Percentiles rank a stretch among this genome's conserved stretches.
phyloP scores from a whole-genome alignment of 164 flowering plant genomes.

The Aristolochia contorta region DNA sequence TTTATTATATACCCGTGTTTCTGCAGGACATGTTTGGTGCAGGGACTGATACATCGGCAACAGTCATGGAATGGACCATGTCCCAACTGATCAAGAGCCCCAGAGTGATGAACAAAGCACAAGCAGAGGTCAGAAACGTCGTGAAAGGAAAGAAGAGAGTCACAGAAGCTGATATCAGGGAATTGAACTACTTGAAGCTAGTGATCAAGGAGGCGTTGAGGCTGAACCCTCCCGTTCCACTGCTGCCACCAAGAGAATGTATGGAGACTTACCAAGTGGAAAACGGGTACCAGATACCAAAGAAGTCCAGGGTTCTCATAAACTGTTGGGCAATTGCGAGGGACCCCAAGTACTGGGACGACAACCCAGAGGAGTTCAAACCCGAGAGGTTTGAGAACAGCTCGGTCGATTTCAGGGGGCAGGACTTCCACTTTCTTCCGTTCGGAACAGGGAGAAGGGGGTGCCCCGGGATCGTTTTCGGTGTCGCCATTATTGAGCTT shows the following conservation, averaged over 20 bases:
- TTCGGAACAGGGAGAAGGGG: constrained; percentile 10
- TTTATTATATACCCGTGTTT: too few species aligned
- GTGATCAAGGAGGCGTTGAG: constrained; percentile 25
- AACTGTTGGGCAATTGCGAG: constrained; percentile 23
- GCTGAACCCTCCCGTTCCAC: constrained; percentile 33
- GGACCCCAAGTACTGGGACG: constrained; percentile 29
- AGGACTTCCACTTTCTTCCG: constrained; percentile 24
- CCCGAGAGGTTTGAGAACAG: constrained; percentile 30
- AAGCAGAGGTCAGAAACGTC: constrained; percentile 2
- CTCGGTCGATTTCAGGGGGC: constrained; percentile 17
- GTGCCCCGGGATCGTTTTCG: constrained; percentile 26
- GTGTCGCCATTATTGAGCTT: not conserved
- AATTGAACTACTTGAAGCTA: constrained; percentile 3
- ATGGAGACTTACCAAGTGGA: constrained; percentile 13
- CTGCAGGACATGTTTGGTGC: constrained; percentile 6
- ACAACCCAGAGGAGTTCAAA: constrained; percentile 22
- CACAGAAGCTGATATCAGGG: not conserved
- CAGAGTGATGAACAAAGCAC: constrained; percentile 10
- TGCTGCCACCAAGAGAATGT: constrained; percentile 27
- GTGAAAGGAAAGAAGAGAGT: not conserved
- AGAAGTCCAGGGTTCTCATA: constrained; percentile 22
- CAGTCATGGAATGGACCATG: constrained; percentile 6
- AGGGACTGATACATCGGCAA: constrained; percentile 3
- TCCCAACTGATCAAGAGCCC: constrained; percentile 10
- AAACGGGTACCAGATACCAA: constrained; percentile 23